Base-by-base conservation (phyloP, 441 rosid species). In the Erodium trifolium region DNA sequence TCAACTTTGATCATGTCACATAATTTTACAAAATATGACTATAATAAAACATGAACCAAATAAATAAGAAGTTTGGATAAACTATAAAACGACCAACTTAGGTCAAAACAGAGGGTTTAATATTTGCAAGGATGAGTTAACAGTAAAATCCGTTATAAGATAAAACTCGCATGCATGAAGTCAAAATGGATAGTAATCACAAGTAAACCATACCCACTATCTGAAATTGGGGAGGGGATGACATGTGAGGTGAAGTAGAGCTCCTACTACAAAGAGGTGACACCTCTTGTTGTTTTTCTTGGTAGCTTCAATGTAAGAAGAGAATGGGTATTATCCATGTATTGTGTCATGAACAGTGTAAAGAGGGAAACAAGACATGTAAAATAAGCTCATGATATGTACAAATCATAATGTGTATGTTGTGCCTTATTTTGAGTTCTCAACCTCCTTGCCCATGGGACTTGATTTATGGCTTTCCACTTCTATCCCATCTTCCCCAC, bases 241-340 rank as follows among this genome's bases (percentile, higher is more conserved):
- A 12, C 9, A 43, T 43, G 7, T 43, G 49, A 43, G 14, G 18
- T 4, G 12, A 16, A 6, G n/a, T 14, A 53, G 17, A 14, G 19
- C 59, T 53, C 59, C 59, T 2, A 53, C 59, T 53, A 53, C n/a
- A 53, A 53, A 53, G 60, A 53, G 60, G 18, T 53, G 60, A 53
- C 60, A 53, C 60, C 60, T 53, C 60, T 53, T 53, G 23, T 53
- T 53, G 60, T 53, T 18, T 53, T 53, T 53, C 60, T 53, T 53
- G 60, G n/a, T 53, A 53, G 60, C n/a, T 53, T 53, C 60, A 53
- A 53, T 53, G 60, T 53, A 53, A 53, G 7, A 51, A 53, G 19
- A 53, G 60, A 14, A 7, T 53, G 7, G 60, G 9, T 14, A 53
- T 53, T 53, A 14, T 14, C 60, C 19, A 53, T 53, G 19, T 16